phyloP scores from a whole-genome alignment of 768 basidiomycete genomes.

The Suillus luteus region DNA sequence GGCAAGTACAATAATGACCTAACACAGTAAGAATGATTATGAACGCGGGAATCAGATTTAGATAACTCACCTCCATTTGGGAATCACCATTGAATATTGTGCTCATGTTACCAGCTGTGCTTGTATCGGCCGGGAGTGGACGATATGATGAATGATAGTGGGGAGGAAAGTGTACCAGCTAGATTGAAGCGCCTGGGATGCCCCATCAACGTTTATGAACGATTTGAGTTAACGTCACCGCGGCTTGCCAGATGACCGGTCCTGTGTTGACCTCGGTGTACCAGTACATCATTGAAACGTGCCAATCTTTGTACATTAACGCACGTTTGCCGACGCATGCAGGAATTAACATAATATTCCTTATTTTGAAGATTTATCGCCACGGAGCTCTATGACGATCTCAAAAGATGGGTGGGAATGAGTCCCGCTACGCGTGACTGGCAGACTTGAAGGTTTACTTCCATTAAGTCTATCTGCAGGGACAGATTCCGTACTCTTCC shows the following conservation, averaged over 20 bases:
- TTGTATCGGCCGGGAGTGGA: not conserved
- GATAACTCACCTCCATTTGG: conserved; percentile 28
- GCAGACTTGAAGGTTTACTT: not conserved
- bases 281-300: not conserved
- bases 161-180: not conserved
- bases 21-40: not conserved
- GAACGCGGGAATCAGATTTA: not conserved
- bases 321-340: not conserved
- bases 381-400: not conserved
- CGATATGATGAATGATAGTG: not conserved
- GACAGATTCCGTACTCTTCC: not conserved
- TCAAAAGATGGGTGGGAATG: not conserved
- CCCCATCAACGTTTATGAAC: not conserved
- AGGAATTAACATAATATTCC: not conserved
- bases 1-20: conserved; percentile 36
- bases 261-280: not conserved
- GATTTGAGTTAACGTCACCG: not conserved
- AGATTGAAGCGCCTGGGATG: not conserved
- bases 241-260: not conserved
- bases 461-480: not conserved
- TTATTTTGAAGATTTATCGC: not conserved
- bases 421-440: not conserved
- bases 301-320: not conserved
- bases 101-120: not conserved
- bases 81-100: conserved; percentile 31